Conservation (phyloP, 176 grass and related monocot species). For the Oryza meridionalis region DNA sequence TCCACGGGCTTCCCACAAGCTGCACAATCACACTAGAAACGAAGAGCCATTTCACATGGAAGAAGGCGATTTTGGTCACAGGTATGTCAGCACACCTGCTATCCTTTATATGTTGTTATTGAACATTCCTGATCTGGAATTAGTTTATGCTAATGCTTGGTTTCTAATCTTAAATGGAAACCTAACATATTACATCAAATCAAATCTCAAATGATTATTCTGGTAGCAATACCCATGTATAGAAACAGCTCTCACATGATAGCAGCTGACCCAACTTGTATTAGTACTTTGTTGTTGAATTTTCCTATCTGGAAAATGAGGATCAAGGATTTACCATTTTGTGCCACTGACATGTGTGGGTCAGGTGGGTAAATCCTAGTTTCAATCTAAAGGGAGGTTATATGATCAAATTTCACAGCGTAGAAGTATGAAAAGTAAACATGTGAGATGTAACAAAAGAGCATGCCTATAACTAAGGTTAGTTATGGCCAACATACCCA, state of each 20-base stretch:
- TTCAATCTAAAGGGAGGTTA: no score
- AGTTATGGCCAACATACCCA: not conserved
- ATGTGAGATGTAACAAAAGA: not conserved
- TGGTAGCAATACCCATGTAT: slow-evolving; percentile 4
- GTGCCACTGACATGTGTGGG: no score
- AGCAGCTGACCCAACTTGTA: no score
- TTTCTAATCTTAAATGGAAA: not conserved
- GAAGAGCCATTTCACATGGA: not conserved
- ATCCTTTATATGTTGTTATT: not conserved
- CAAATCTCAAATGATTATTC: slow-evolving; percentile 6
- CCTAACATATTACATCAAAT: not conserved
- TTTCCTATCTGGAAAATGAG: no score
- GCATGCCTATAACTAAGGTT: not conserved
- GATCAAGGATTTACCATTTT: no score
- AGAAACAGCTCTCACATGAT: no score
- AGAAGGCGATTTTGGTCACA: slow-evolving; percentile 1
- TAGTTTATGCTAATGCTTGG: not conserved
- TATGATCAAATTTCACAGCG: no score
- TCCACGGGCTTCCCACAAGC: not conserved
- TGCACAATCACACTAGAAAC: slow-evolving; percentile 18
- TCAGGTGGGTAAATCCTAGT: no score
- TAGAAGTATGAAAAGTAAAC: not conserved
- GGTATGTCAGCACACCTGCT: not conserved
- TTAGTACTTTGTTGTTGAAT: no score
- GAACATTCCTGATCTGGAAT: not conserved